Conservation (phyloP, 331 rosid genomes). For the Pyrus hybrid region DNA sequence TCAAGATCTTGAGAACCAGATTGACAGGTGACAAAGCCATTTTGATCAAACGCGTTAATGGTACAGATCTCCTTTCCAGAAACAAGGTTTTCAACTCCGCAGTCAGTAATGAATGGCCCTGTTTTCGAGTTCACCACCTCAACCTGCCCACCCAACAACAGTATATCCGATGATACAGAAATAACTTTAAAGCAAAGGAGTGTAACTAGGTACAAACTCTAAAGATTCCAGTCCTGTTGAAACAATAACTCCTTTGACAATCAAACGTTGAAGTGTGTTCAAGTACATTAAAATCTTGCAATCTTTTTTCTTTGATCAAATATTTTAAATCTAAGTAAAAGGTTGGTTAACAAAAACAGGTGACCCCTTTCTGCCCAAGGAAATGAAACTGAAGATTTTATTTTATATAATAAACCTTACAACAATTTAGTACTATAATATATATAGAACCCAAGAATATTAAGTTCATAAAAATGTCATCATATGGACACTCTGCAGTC, state of each 20-base stretch:
- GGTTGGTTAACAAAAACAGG: not conserved
- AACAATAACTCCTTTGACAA: not conserved
- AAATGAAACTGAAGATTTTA: too few species aligned
- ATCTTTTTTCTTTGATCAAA: not conserved
- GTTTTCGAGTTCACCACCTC: constrained; percentile 23
- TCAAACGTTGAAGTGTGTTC: not conserved
- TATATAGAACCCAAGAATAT: too few species aligned
- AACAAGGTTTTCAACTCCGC: constrained; percentile 18
- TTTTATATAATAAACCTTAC: too few species aligned
- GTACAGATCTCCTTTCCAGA: constrained; percentile 15
- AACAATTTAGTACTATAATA: too few species aligned
- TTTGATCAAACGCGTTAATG: constrained; percentile 26
- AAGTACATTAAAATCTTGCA: not conserved
- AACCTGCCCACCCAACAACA: constrained; percentile 34
- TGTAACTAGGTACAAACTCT: not conserved
- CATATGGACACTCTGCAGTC: too few species aligned
- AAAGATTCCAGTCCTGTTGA: not conserved
- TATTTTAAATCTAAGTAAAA: too few species aligned
- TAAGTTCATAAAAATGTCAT: too few species aligned
- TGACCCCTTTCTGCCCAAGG: too few species aligned
- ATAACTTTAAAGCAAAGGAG: not conserved
- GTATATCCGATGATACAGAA: constrained; percentile 12
- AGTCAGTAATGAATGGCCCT: constrained; percentile 19
- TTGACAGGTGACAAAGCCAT: constrained; percentile 21
- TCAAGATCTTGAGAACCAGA: constrained; percentile 21